These are phyloP conservation scores for Kodamaea leandrae DNA, from an alignment of 805 yeast genomes.

Conservation along the genomic window DNA sequence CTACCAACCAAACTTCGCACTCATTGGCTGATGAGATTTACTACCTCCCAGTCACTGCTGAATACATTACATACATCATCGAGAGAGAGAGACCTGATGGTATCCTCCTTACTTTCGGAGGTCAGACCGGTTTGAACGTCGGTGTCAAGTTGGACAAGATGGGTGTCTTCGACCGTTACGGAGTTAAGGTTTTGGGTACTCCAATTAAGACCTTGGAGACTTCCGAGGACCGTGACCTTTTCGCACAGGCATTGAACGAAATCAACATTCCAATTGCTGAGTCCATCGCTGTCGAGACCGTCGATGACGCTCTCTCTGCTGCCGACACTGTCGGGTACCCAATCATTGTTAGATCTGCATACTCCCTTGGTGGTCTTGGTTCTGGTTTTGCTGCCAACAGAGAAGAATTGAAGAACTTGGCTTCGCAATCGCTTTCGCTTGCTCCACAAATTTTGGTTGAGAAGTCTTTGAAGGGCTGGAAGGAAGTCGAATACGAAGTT, in stretches of 20 bases:
- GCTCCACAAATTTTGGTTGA: conserved; percentile 96
- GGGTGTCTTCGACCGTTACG: conserved; percentile 89
- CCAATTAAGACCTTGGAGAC: conserved; percentile 95
- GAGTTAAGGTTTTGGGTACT: conserved; percentile 94
- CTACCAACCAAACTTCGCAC: conserved; percentile 95
- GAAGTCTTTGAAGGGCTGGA: conserved; percentile 98
- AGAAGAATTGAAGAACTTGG: conserved; percentile 78
- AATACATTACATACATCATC: conserved; percentile 90
- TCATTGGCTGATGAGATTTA: conserved; percentile 93
- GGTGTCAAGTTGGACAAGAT: conserved; percentile 92
- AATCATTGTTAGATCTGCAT: conserved; percentile 95
- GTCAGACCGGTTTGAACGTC: conserved; percentile 95
- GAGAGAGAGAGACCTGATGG: conserved; percentile 98
- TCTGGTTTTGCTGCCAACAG: conserved; percentile 92
- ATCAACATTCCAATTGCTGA: conserved; percentile 95
- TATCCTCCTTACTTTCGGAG: conserved; percentile 93
- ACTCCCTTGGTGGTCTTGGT: conserved; percentile 95
- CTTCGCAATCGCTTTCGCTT: conserved; percentile 83
- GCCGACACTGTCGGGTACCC: conserved; percentile 90
- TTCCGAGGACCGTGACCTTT: conserved; percentile 95
- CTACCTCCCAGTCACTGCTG: conserved; percentile 95
- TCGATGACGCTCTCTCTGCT: conserved; percentile 90
- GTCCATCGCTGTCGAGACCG: conserved; percentile 90
- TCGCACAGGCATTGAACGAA: conserved; percentile 92
- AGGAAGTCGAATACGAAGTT: conserved; percentile 97